Evolutionary conservation across 805 yeast species (phyloP).

Genomic region (Kodamaea lidongshanica): DNA sequence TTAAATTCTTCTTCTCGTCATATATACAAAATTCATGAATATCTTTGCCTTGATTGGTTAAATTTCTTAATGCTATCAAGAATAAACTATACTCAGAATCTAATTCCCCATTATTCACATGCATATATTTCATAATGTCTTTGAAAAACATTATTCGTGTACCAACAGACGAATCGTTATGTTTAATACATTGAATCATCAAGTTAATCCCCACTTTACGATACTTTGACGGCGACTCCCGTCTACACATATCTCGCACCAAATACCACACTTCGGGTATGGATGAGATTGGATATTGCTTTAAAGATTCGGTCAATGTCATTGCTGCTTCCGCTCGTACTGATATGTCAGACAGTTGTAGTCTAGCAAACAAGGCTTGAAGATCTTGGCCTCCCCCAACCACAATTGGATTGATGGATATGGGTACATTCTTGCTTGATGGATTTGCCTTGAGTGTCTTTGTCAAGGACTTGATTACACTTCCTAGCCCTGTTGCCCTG

Average conservation of each 20-base stretch:
- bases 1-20: conserved; percentile 26
- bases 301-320: conserved; percentile 44
- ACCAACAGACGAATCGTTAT: conserved; percentile 47
- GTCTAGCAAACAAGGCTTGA: conserved; percentile 32
- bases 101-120: conserved; percentile 19
- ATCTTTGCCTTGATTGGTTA: conserved; percentile 51
- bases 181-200: conserved; percentile 48
- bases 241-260: conserved; percentile 48
- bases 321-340: conserved; percentile 46
- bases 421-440: conserved; percentile 21
- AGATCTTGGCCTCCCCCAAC: conserved; percentile 42
- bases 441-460: conserved; percentile 28
- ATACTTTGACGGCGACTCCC: conserved; percentile 28
- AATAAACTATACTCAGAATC: conserved; percentile 50
- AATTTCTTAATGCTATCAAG: conserved; percentile 38
- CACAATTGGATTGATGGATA: conserved; percentile 36
- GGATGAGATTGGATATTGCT: conserved; percentile 48
- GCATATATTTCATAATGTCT: conserved; percentile 46
- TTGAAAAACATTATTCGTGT: conserved; percentile 52
- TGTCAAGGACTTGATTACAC: conserved; percentile 35
- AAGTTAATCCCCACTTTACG: conserved; percentile 47
- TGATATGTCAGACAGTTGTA: conserved; percentile 31
- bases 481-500: conserved; percentile 31
- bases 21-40: conserved; percentile 46
- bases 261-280: conserved; percentile 74